Percentiles rank a stretch among this genome's conserved stretches.
phyloP scores from a whole-genome alignment of 768 basidiomycete genomes.

The Ramaria sp. region DNA sequence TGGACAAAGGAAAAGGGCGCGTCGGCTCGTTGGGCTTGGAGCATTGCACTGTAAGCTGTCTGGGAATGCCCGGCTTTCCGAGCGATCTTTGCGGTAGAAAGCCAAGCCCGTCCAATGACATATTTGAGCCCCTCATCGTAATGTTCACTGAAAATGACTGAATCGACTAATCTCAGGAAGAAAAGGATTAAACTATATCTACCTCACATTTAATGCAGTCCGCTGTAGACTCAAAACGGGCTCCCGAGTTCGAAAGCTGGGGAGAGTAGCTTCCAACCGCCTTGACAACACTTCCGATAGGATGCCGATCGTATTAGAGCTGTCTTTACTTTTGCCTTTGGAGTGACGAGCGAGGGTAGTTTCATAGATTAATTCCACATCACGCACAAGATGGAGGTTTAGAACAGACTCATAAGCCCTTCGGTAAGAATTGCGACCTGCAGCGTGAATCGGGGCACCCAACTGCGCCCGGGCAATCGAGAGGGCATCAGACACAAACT shows the following conservation, averaged over 20 bases:
- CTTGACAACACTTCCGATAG: slow-evolving; percentile 43
- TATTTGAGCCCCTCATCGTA: slow-evolving; percentile 27
- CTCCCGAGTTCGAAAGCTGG: slow-evolving; percentile 83
- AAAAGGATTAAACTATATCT: slow-evolving; percentile 16
- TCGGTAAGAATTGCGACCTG: slow-evolving; percentile 70
- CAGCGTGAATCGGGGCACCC: slow-evolving; percentile 75
- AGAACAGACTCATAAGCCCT: slow-evolving; percentile 81
- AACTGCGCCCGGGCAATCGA: slow-evolving; percentile 58
- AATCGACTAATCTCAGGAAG: not conserved
- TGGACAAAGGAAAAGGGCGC: slow-evolving; percentile 78
- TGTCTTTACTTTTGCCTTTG: slow-evolving; percentile 11
- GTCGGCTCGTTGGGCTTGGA: slow-evolving; percentile 74
- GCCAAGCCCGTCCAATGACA: slow-evolving; percentile 80
- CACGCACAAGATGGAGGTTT: slow-evolving; percentile 77
- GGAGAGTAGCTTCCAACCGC: slow-evolving; percentile 68
- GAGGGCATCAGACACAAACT: slow-evolving; percentile 38
- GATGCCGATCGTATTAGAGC: slow-evolving; percentile 25
- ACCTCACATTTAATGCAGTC: slow-evolving; percentile 72
- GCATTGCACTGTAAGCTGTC: slow-evolving; percentile 90
- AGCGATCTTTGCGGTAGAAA: slow-evolving; percentile 90
- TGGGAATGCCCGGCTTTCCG: slow-evolving; percentile 92
- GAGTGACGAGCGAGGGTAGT: not conserved
- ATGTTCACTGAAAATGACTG: slow-evolving; percentile 10
- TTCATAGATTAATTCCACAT: slow-evolving; percentile 59
- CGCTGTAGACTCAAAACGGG: slow-evolving; percentile 83